Evolutionary conservation across 306 rosid genomes (phyloP).

Genomic region (Vicia villosa): DNA sequence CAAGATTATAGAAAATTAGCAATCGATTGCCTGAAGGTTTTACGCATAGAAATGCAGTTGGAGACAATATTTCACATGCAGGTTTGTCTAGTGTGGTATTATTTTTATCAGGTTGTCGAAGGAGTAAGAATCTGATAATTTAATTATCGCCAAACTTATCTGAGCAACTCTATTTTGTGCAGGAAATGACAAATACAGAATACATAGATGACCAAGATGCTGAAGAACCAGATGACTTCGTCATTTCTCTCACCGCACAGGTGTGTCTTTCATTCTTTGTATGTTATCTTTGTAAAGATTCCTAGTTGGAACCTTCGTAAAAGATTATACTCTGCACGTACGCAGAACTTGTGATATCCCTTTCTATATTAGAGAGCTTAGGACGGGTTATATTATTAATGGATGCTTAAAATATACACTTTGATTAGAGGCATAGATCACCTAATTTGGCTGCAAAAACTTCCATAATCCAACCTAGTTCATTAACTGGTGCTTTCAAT

Average conservation of each 20-base stretch:
- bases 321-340: neutral
- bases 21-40: slow-evolving; percentile 91
- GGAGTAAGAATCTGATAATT: slow-evolving; percentile 17
- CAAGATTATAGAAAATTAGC: slow-evolving; percentile 90
- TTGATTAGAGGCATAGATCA: neutral
- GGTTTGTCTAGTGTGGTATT: slow-evolving; percentile 53
- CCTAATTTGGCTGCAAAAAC: neutral
- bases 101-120: slow-evolving; percentile 23
- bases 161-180: slow-evolving; percentile 51
- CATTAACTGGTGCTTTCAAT: neutral
- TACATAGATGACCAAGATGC: slow-evolving; percentile 98
- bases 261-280: slow-evolving; percentile 42
- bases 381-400: neutral
- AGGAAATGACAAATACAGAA: slow-evolving; percentile 92
- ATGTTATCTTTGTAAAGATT: slow-evolving; percentile 28
- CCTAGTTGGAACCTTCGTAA: slow-evolving; percentile 13
- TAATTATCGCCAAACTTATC: slow-evolving; percentile 25
- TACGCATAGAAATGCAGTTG: slow-evolving; percentile 95
- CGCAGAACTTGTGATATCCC: neutral
- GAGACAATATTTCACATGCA: slow-evolving; percentile 95
- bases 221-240: slow-evolving; percentile 97
- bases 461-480: neutral
- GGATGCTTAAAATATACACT: neutral
- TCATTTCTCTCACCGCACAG: slow-evolving; percentile 92
- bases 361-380: neutral